These are phyloP conservation scores for Ambrosia hybrid DNA, from an alignment of 140 eudicot species.

Conservation along the genomic window DNA sequence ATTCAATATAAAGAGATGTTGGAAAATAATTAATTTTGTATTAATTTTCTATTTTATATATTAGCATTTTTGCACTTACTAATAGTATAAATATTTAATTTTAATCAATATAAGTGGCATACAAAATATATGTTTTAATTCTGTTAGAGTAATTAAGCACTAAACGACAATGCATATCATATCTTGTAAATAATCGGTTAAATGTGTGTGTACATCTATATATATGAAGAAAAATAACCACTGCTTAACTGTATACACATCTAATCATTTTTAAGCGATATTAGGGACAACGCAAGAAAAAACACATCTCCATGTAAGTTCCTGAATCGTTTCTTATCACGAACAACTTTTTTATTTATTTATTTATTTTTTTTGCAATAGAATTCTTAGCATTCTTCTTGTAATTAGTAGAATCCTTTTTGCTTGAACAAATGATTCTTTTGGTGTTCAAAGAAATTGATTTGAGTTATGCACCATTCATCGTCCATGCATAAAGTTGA, in stretches of 20 bases:
- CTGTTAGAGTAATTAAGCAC: background rate
- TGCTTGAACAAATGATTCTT: background rate
- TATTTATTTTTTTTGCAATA: background rate
- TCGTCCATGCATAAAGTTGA: background rate
- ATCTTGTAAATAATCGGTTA: slow-evolving; percentile 8
- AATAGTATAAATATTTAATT: background rate
- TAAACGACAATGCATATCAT: background rate
- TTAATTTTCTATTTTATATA: too few species aligned
- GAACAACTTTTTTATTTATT: too few species aligned
- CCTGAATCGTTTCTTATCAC: background rate
- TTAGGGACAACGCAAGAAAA: background rate
- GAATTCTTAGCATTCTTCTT: background rate
- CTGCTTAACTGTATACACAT: background rate
- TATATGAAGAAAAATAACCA: background rate
- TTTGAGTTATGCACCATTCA: background rate
- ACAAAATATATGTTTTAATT: background rate
- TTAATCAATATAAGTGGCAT: background rate
- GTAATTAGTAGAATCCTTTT: slow-evolving; percentile 2
- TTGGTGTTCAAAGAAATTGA: background rate
- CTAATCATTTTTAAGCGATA: background rate
- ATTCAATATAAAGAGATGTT: background rate
- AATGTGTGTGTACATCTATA: slow-evolving; percentile 6
- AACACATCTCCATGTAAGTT: slow-evolving; percentile 8
- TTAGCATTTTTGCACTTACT: background rate
- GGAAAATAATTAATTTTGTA: too few species aligned